phyloP scores from a whole-genome alignment of 176 grass and related monocot species.

The Raddia distichophylla region DNA sequence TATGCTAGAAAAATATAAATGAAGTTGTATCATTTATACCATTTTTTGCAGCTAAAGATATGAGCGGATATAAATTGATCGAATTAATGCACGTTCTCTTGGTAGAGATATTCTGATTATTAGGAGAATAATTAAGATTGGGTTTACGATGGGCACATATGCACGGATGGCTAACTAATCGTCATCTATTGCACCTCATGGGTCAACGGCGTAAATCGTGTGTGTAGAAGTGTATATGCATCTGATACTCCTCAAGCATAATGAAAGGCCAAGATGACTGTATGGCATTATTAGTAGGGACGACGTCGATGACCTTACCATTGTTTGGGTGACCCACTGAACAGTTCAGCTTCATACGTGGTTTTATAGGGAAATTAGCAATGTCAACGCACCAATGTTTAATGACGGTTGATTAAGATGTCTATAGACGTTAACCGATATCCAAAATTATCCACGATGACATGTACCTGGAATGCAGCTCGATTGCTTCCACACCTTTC shows the following conservation, averaged over 20 bases:
- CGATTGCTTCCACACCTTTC: background rate
- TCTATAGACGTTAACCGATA: background rate
- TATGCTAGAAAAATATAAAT: background rate
- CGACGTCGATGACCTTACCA: background rate
- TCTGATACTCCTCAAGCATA: constrained; percentile 1
- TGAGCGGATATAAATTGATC: background rate
- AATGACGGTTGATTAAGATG: background rate
- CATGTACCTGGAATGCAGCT: background rate
- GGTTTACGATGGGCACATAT: constrained; percentile 14
- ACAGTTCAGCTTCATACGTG: constrained; percentile 2
- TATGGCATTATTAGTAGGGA: background rate
- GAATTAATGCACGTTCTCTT: background rate
- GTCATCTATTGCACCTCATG: background rate
- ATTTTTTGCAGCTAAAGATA: background rate
- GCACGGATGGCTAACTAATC: background rate
- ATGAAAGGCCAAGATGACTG: constrained; percentile 32
- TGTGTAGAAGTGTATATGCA: background rate
- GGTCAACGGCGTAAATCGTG: constrained; percentile 32
- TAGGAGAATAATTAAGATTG: background rate
- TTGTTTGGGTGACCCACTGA: background rate
- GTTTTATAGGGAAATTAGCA: constrained; percentile 20
- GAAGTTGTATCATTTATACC: background rate
- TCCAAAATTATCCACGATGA: background rate
- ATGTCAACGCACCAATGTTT: constrained; percentile 14
- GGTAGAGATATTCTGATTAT: background rate